A percentile compares a stretch with the other conserved stretches of the same genome.
Evolutionary conservation across 306 rosid genomes (phyloP).

Genomic region (Pueraria montana): DNA sequence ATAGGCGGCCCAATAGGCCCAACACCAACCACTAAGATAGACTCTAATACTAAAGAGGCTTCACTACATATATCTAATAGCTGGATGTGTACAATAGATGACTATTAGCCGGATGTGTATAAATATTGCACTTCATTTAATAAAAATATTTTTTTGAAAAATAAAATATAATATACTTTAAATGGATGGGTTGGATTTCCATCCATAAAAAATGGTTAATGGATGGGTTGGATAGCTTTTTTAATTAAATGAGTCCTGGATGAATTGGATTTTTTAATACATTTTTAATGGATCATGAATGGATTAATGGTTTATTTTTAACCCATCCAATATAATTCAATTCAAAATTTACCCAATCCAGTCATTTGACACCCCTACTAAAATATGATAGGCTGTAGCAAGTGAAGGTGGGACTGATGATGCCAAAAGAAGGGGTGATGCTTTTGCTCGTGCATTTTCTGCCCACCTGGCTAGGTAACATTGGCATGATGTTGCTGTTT

Average conservation of each 20-base stretch:
- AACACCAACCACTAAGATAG: background rate
- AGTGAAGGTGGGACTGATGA: conserved; percentile 94
- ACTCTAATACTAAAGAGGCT: background rate
- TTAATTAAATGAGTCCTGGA: background rate
- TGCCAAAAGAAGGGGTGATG: conserved; percentile 92
- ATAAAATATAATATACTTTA: background rate
- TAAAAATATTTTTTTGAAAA: background rate
- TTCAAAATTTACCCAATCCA: background rate
- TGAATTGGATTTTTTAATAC: background rate
- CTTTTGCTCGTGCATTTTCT: conserved; percentile 87
- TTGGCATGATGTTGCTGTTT: background rate
- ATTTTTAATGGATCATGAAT: background rate
- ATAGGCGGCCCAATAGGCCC: background rate
- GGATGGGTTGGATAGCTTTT: background rate
- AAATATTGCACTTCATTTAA: background rate
- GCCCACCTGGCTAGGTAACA: conserved; percentile 83
- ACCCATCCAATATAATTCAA: background rate
- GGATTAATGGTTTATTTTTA: background rate
- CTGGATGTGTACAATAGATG: background rate
- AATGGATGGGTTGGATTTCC: background rate
- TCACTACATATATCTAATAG: background rate
- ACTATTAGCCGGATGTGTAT: background rate
- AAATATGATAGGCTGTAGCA: conserved; percentile 81
- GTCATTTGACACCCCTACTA: background rate
- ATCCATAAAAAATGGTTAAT: background rate